Base-by-base conservation (phyloP, 2,329 filamentous ascomycete species). In the Reticulascus tulasneorum region DNA sequence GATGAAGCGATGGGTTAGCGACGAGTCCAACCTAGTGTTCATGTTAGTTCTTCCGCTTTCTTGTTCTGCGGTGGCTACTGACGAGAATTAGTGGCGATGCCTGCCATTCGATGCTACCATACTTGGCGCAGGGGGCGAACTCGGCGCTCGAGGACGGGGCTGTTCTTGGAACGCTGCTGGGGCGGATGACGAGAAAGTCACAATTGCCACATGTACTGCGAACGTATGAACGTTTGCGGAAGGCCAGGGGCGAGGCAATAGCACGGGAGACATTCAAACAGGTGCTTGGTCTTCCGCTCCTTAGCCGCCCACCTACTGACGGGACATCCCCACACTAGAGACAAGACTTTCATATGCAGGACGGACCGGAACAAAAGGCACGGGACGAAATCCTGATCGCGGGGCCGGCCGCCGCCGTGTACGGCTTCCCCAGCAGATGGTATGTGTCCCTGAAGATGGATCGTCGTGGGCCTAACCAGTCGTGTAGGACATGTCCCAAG, bases 131-230 rank as follows among this genome's bases (percentile, higher is more conserved):
- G 54, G 81, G 82, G 0, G 82, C 82, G 11, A 84, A 84, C 50
- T 79, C 73, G 0, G 74, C 76, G 1, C 64, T 86, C 2, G 82
- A 86, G 50, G 82, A 86, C 35, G 82, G 80, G 0, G 79, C 80
- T 0, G 78, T 82, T 0, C 58, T 86, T 0, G 82, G 81, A 1
- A 62, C 68, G 1, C 49, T 84, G 2, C 58, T 86, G 0, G 69
- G 71, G 0, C 62, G 69, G 4, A 60, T 82, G 9, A 56, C 62
- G 22, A 55, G 54, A 1, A 68, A 63, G 29, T 60, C 67, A 0
- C 63, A 73, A 19, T 39, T 79, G 2, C 64, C 65, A 0, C 58
- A 63, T n/a, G 67, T 61, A 0, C 50, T 71, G 13, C 49, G 48
- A 18, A 47, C 68, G 38, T 76, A 75, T 47, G 60, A 75, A 37